Base-by-base conservation (phyloP, 129 eudicot genomes). In the Helianthus tuberosus region DNA sequence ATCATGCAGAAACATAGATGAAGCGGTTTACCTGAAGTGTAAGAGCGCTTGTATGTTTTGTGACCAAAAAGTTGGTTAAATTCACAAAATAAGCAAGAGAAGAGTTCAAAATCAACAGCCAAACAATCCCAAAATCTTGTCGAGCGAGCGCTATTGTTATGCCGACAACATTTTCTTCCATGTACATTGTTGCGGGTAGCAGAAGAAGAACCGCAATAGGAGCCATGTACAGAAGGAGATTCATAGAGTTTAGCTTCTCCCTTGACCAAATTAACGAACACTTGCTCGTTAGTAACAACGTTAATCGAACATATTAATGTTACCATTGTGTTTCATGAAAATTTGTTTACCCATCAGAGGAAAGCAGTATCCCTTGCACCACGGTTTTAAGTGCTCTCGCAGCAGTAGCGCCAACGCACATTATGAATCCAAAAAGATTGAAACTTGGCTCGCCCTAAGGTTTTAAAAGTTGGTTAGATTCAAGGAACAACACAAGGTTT, bases 161-260 rank as follows among this genome's bases (percentile, higher is more conserved):
- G 5, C 75, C 86, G 7, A 74, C 80, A 6, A 85, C 86, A 62
- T 86, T 79, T n/a, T 75, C 82, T 78, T 86, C 91, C 74, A 86
- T 74, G 36, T 60, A 75, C 6, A 86, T 84, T 12, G 85, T 77
- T 74, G 78, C 81, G 11, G 91, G 91, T n/a, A 83, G 88, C 20
- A 84, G 69, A 68, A 77, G 71, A 11, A 80, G 17, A 57, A 80
- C 96, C 73, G 96, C 96, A 71, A 92, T 92, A 11, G 98, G 98
- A 76, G 98, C 96, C 98, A 92, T 89, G 83, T 92, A 92, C 75
- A 92, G 73, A 15, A 92, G 98, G 55, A 92, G 89, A 77, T 92
- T 92, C 97, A 89, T 92, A 0, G 97, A 92, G 76, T 92, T 88
- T 68, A 92, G 80, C 77, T 87, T 89, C 79, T 89, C 98, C 85